Percentiles rank a stretch among this genome's conserved stretches.
Evolutionary conservation across 768 basidiomycete genomes (phyloP).

Genomic region (Rhodosporidiobolus sp.): DNA sequence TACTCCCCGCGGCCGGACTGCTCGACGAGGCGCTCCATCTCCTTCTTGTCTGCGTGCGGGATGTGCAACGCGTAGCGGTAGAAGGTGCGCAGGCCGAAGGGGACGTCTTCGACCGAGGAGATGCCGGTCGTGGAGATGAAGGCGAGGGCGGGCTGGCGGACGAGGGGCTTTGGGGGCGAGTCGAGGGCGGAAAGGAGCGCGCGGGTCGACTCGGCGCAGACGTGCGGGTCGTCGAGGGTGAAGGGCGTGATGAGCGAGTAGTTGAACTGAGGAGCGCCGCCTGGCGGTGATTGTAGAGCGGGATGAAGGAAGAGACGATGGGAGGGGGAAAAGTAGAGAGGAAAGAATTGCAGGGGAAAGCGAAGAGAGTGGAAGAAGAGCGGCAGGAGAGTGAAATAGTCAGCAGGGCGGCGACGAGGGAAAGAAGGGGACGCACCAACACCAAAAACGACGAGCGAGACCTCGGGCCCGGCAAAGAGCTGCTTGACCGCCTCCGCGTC

Average conservation of each 20-base stretch:
- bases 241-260: neutral
- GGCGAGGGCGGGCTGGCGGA: neutral
- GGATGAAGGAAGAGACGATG: no score
- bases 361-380: no score
- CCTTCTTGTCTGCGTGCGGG: constrained; percentile 2
- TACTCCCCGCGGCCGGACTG: neutral
- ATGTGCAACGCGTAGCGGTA: neutral
- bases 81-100: neutral
- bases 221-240: neutral
- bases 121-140: neutral
- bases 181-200: neutral
- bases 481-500: neutral
- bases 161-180: neutral
- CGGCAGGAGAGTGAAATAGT: no score
- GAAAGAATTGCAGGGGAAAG: no score
- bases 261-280: no score
- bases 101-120: neutral
- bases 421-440: neutral
- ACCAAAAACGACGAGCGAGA: neutral
- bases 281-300: no score
- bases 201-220: neutral
- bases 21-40: neutral
- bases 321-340: no score
- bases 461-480: neutral
- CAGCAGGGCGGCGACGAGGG: no score